A percentile compares a stretch with the other conserved stretches of the same genome.
These are phyloP conservation scores for Venturia pyrina DNA, from an alignment of 2,329 filamentous ascomycete species.

Conservation along the genomic window DNA sequence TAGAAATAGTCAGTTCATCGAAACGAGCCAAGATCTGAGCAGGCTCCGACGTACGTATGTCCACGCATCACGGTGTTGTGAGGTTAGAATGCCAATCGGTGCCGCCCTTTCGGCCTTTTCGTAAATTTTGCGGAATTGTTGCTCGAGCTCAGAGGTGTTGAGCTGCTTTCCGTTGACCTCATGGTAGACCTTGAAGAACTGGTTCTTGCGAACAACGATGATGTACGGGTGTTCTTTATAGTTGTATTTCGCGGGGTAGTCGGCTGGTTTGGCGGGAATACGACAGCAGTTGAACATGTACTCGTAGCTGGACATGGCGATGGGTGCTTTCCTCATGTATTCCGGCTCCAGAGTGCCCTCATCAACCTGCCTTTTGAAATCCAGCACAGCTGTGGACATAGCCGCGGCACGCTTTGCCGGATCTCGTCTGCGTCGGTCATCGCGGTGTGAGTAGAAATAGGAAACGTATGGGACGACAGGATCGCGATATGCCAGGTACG, in stretches of 20 bases:
- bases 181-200: conserved; percentile 87
- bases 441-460: conserved; percentile 98
- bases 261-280: conserved; percentile 70
- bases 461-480: conserved; percentile 96
- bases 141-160: conserved; percentile 80
- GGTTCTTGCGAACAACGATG: conserved; percentile 85
- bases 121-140: conserved; percentile 80
- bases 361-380: conserved; percentile 93
- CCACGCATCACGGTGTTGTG: conserved; percentile 90
- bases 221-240: conserved; percentile 74
- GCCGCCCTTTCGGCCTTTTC: conserved; percentile 62
- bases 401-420: conserved; percentile 89
- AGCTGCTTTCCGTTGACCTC: conserved; percentile 76
- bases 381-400: conserved; percentile 72
- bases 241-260: conserved; percentile 75
- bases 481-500: conserved; percentile 88
- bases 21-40: conserved; percentile 10
- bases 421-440: conserved; percentile 78
- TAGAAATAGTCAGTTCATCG: conserved; percentile 12
- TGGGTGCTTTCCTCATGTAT: conserved; percentile 96
- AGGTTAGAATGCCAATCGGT: conserved; percentile 74
- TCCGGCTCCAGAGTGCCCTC: conserved; percentile 77
- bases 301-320: conserved; percentile 97
- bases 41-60: conserved; percentile 47
- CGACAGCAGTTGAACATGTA: conserved; percentile 98